Evolutionary conservation across 2,329 filamentous ascomycete species (phyloP).

Genomic region (Penicillium janthinellum): DNA sequence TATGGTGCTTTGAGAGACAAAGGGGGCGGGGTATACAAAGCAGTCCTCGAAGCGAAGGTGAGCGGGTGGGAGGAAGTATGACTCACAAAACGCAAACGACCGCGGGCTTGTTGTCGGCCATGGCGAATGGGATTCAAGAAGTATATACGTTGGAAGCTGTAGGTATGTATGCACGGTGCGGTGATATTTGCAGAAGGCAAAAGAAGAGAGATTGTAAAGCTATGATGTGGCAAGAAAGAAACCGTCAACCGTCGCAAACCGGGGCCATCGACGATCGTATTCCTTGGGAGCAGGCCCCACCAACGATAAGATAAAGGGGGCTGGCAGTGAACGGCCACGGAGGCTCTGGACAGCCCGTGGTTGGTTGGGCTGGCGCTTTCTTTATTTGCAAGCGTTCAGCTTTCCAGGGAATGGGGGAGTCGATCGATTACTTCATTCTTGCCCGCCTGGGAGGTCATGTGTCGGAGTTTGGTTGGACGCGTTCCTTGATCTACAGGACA

Average conservation of each 20-base stretch:
- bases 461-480: too few species aligned
- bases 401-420: neutral
- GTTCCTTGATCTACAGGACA: neutral
- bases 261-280: neutral
- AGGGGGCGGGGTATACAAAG: neutral
- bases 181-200: neutral
- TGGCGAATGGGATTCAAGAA: slow-evolving; percentile 8
- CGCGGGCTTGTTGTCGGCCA: slow-evolving; percentile 47
- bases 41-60: neutral
- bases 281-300: slow-evolving; percentile 10
- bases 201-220: neutral
- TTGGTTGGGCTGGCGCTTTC: neutral
- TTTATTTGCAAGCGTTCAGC: neutral
- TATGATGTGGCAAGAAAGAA: slow-evolving; percentile 2
- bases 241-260: neutral
- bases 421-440: neutral
- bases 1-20: neutral
- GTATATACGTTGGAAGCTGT: neutral
- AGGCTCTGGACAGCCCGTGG: neutral
- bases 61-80: slow-evolving; percentile 3
- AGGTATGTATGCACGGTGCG: neutral
- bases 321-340: slow-evolving; percentile 5
- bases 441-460: neutral
- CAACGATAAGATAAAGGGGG: slow-evolving; percentile 17
- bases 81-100: slow-evolving; percentile 85